Base-by-base conservation (phyloP, 2,329 filamentous ascomycete genomes). In the Calonectria pauciramosa region DNA sequence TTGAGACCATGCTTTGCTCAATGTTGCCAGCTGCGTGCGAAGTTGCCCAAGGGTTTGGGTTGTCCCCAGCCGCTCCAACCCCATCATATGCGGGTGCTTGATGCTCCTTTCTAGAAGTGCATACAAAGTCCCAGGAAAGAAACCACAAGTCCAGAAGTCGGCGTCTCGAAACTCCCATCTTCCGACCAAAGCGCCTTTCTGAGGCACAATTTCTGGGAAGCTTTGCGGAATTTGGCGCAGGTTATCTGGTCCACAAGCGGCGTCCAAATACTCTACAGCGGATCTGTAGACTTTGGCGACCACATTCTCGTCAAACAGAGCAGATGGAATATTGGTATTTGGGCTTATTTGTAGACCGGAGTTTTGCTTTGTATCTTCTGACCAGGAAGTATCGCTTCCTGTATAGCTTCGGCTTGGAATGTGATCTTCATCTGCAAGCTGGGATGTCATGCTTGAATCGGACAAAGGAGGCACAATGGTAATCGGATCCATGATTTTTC, bases 121-220 rank as follows among this genome's bases (percentile, higher is more conserved):
- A 70, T 85, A 85, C 5, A 87, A 47, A 0, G 75, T 83, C 0
- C 83, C 85, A 0, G 86, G 86, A 47, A 87, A 87, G 81, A 87
- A 87, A 23, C 85, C 86, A 63, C 86, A 86, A 1, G 85, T 87
- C 85, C 85, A 87, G 51, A 87, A 87, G 2, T 84, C 81, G 3
- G 82, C 78, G 23, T 85, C 81, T 0, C 83, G 79, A 28, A 81
- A 64, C 11, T 76, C 60, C 70, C 83, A 85, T 18, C 70, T 75
- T 0, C 83, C 84, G 2, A 68, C 74, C 0, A 77, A 65, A 0
- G 68, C 49, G 1, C 84, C 84, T 3, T 72, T 64, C 56, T 83
- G 82, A 0, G 82, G 82, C 0, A 85, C 82, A 14, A 74, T 80
- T 68, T 86, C 84, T 1, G 84, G 84, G 41, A 82, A 85, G 0